phyloP scores from a whole-genome alignment of 2,329 filamentous ascomycete genomes.

The Colletotrichum chlorophyti region DNA sequence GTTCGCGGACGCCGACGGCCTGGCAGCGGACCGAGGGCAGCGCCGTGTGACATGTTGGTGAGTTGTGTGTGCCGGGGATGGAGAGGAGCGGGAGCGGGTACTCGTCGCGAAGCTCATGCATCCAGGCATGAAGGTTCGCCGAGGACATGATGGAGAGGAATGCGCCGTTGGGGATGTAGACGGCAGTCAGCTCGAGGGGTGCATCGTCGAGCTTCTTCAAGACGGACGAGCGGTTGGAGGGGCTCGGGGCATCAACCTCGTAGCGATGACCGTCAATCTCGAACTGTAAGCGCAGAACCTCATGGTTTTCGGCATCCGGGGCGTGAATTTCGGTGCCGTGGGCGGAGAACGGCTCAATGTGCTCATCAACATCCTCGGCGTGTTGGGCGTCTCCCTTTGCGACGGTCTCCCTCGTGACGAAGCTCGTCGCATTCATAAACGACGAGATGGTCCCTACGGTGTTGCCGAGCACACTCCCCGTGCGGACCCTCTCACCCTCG shows the following conservation, averaged over 20 bases:
- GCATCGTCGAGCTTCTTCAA: slow-evolving; percentile 62
- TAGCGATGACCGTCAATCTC: slow-evolving; percentile 69
- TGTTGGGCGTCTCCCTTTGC: slow-evolving; percentile 66
- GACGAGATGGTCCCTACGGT: slow-evolving; percentile 50
- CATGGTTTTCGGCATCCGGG: slow-evolving; percentile 61
- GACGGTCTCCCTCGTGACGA: slow-evolving; percentile 37
- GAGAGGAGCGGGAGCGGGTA: slow-evolving; percentile 81
- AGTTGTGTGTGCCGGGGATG: slow-evolving; percentile 96
- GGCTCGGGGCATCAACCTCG: slow-evolving; percentile 74
- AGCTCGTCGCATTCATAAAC: slow-evolving; percentile 51
- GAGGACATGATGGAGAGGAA: slow-evolving; percentile 74
- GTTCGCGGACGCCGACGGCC: slow-evolving; percentile 75
- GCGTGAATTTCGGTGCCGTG: slow-evolving; percentile 67
- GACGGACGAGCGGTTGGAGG: slow-evolving; percentile 63
- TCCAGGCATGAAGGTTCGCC: slow-evolving; percentile 77
- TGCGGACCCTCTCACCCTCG: slow-evolving; percentile 54
- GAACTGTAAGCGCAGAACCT: slow-evolving; percentile 79
- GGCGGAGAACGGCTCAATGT: slow-evolving; percentile 72
- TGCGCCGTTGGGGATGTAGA: slow-evolving; percentile 66
- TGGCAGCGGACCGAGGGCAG: slow-evolving; percentile 95
- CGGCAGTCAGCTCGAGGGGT: slow-evolving; percentile 67
- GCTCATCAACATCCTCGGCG: slow-evolving; percentile 67
- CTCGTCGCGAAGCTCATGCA: slow-evolving; percentile 75
- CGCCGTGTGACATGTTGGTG: slow-evolving; percentile 82
- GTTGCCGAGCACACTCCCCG: slow-evolving; percentile 51